Base-by-base conservation (phyloP, 169 alveolate genomes). In the Eimeria tenella region DNA sequence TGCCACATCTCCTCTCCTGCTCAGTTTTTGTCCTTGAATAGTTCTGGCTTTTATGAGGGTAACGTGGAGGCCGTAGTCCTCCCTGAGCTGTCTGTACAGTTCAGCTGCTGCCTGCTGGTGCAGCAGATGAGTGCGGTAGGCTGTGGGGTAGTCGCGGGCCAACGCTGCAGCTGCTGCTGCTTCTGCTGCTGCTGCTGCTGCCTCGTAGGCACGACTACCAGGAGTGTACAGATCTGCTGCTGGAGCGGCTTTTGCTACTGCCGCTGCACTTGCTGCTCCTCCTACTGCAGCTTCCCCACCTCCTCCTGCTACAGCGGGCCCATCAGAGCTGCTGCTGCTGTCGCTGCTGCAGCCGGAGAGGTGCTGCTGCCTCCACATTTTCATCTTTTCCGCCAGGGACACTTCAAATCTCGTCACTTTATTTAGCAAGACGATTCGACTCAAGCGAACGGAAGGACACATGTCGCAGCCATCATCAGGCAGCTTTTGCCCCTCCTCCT, bases 21-120 rank as follows among this genome's bases (percentile, higher is more conserved):
- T 23, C 23, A 71, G 5, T 10, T 55, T 50, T 1, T 42, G 87
- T 19, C 87, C 87, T 13, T 77, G 70, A 23, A 87, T 19, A 62
- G 71, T 70, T 49, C 93, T 75, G 5, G 93, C 93, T 79, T 87
- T 70, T 52, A 87, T 56, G 49, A 65, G 75, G 21, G 93, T 87
- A 1, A 77, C 53, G 25, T 87, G 93, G 10, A 87, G 84, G 25
- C 93, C 93, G 65, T 77, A 87, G 58, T 87, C 93, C 23, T 87
- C 86, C n/a, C 55, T 58, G 50, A 87, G 93, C 75, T 87, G 93
- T 60, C 93, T 65, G n/a, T 19, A 75, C 71, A 87, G 75, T 73
- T 87, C 93, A 8, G 42, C 56, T n/a, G 75, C 93, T 56, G 74
- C 71, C 23, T 62, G 13, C 74, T 31, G 71, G 58, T 87, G 93